A percentile compares a stretch with the other conserved stretches of the same genome.
phyloP scores from a whole-genome alignment of 1,139 yeast species.

The Lodderomyces jiufengensis region DNA sequence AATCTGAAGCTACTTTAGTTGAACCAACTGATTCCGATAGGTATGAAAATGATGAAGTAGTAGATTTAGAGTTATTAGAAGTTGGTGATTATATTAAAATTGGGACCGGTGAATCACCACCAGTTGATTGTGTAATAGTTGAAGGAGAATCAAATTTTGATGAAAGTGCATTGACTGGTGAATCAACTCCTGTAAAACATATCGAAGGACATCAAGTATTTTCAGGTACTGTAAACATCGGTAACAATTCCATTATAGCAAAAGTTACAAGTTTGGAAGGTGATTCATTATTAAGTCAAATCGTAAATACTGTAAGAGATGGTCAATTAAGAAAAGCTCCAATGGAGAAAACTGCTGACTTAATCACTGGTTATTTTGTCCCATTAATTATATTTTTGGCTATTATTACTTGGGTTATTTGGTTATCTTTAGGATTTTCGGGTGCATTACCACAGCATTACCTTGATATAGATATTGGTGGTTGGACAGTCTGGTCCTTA shows the following conservation, averaged over 20 bases:
- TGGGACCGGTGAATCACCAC: conserved; percentile 67
- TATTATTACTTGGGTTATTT: conserved; percentile 60
- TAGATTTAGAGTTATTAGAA: conserved; percentile 55
- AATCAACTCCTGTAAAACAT: conserved; percentile 50
- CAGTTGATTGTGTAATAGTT: conserved; percentile 64
- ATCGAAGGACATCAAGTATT: conserved; percentile 58
- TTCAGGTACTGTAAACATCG: conserved; percentile 70
- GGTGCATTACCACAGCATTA: conserved; percentile 54
- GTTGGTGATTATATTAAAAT: conserved; percentile 59
- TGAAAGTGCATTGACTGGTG: conserved; percentile 79
- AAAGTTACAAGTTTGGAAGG: conserved; percentile 61
- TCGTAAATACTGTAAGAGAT: conserved; percentile 65
- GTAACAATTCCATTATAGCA: conserved; percentile 52
- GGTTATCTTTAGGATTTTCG: conserved; percentile 57
- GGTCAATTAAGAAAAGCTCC: conserved; percentile 76
- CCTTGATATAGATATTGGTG: conserved; percentile 64
- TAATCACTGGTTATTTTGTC: conserved; percentile 69
- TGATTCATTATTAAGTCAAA: conserved; percentile 65
- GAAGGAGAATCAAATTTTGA: conserved; percentile 61
- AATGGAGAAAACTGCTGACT: conserved; percentile 67
- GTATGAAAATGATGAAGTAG: conserved; percentile 29
- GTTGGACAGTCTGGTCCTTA: conserved; percentile 76
- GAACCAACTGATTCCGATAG: conserved; percentile 21
- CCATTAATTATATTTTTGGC: conserved; percentile 64
- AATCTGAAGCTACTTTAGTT: conserved; percentile 47